Evolutionary conservation across 768 basidiomycete species (phyloP).

Genomic region (Tubosaeta brunneosetosa): DNA sequence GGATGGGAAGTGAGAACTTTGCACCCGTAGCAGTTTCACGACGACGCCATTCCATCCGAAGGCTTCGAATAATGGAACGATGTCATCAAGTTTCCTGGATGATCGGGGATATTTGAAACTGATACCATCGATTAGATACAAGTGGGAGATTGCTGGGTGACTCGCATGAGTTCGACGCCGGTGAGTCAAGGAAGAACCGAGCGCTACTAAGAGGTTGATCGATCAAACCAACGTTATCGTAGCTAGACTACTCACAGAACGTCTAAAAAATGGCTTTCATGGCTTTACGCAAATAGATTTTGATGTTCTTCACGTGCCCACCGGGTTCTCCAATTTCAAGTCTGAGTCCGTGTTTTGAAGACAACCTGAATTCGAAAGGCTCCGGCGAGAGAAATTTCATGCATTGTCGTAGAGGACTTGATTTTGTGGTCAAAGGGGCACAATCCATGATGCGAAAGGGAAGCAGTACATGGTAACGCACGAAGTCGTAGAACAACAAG

Average conservation of each 20-base stretch:
- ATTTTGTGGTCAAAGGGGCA: neutral
- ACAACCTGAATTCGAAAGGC: too few species aligned
- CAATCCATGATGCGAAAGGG: too few species aligned
- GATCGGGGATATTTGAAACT: conserved; percentile 10
- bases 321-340: neutral
- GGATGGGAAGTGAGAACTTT: neutral
- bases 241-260: neutral
- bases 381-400: neutral
- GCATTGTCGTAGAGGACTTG: neutral
- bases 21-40: neutral
- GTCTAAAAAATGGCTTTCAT: neutral
- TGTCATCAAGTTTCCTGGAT: conserved; percentile 1
- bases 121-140: conserved; percentile 3
- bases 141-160: neutral
- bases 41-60: neutral
- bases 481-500: neutral
- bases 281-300: neutral
- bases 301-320: neutral
- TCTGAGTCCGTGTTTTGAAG: neutral
- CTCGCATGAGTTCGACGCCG: neutral
- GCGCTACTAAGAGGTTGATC: neutral
- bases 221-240: neutral
- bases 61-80: neutral
- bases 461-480: too few species aligned
- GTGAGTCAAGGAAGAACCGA: neutral